Conservation (phyloP, 768 basidiomycete species). For the Naganishia friedmannii region DNA sequence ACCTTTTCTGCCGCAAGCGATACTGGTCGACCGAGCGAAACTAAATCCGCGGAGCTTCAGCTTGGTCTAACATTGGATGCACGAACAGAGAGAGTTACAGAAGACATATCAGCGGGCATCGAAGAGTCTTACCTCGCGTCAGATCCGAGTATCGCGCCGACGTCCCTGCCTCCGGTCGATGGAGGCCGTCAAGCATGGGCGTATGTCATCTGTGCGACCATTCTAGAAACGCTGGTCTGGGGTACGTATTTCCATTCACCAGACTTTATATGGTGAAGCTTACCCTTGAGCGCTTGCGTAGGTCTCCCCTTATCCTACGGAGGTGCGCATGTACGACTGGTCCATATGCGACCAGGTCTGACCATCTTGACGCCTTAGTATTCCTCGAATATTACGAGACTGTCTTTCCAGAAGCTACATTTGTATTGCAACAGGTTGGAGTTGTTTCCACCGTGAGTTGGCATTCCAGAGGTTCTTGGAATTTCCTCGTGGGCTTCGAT, state of each 20-base stretch:
- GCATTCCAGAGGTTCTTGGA: too few species aligned
- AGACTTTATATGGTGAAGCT: not conserved
- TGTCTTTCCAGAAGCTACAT: constrained; percentile 25
- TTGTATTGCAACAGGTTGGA: constrained; percentile 34
- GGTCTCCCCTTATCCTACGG: constrained; percentile 20
- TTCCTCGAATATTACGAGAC: constrained; percentile 34
- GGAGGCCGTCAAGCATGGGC: constrained; percentile 38
- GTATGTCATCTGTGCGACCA: constrained; percentile 36
- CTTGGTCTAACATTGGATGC: not conserved
- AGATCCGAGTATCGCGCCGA: not conserved
- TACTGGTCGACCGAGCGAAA: not conserved
- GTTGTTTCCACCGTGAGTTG: constrained; percentile 33
- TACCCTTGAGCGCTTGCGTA: not conserved
- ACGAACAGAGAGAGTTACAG: not conserved
- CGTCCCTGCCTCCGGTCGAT: constrained; percentile 33
- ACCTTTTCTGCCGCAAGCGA: not conserved
- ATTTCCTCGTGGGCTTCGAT: not conserved
- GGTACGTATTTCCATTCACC: constrained; percentile 26
- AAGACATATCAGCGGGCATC: not conserved
- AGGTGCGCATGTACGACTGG: not conserved
- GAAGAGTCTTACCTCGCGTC: not conserved
- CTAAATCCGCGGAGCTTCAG: not conserved
- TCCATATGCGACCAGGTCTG: not conserved
- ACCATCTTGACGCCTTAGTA: constrained; percentile 20
- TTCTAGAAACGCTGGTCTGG: constrained; percentile 36